These are phyloP conservation scores for Nymphaea thermarum DNA, from an alignment of 164 flowering plant species.

Conservation along the genomic window DNA sequence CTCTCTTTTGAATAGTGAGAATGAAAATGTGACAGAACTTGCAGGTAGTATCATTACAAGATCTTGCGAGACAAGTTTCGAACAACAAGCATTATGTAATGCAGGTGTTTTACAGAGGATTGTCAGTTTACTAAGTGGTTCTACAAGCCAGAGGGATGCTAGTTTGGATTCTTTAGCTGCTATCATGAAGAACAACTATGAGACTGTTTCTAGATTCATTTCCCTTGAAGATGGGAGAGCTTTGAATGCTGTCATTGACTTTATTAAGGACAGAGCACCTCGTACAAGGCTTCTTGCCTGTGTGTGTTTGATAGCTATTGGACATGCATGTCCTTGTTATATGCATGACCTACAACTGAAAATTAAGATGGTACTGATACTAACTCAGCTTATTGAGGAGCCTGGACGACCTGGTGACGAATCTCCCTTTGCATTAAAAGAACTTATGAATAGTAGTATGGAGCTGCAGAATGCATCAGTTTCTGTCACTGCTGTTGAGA, in stretches of 20 bases:
- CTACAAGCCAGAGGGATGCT: slow-evolving; percentile 69
- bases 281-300: slow-evolving; percentile 78
- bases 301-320: slow-evolving; percentile 51
- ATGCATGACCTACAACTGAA: slow-evolving; percentile 43
- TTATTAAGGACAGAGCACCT: slow-evolving; percentile 56
- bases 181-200: slow-evolving; percentile 44
- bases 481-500: slow-evolving; percentile 52
- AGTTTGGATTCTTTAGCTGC: slow-evolving; percentile 75
- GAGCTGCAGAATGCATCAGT: slow-evolving; percentile 72
- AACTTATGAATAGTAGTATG: slow-evolving; percentile 49
- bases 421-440: slow-evolving; percentile 63
- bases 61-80: slow-evolving; percentile 61
- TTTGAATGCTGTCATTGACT: slow-evolving; percentile 37
- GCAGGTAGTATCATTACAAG: slow-evolving; percentile 81
- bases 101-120: slow-evolving; percentile 60
- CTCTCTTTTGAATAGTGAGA: slow-evolving; percentile 56
- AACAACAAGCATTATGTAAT: slow-evolving; percentile 62
- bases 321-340: slow-evolving; percentile 40
- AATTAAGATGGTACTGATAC: slow-evolving; percentile 37
- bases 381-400: slow-evolving; percentile 88
- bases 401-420: slow-evolving; percentile 88
- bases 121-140: slow-evolving; percentile 51
- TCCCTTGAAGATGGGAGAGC: slow-evolving; percentile 45
- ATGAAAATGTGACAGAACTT: slow-evolving; percentile 80
- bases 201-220: slow-evolving; percentile 40